Evolutionary conservation across 2,329 filamentous ascomycete genomes (phyloP).

Genomic region (Venturia carpophila): DNA sequence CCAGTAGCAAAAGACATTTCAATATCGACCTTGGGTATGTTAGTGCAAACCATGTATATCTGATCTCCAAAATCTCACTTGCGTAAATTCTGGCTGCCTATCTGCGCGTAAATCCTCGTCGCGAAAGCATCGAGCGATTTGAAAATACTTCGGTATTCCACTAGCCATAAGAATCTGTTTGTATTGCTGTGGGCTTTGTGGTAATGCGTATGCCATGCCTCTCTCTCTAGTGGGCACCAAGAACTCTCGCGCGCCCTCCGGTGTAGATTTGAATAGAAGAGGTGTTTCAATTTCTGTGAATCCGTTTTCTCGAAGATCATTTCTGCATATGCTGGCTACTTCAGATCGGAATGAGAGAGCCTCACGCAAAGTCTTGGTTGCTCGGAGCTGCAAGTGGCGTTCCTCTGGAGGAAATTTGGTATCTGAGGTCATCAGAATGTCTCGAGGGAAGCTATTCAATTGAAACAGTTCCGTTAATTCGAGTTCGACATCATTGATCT

Average conservation of each 20-base stretch:
- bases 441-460: conserved; percentile 65
- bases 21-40: conserved; percentile 61
- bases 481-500: conserved; percentile 47
- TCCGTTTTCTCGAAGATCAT: conserved; percentile 45
- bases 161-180: conserved; percentile 97
- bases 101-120: conserved; percentile 92
- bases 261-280: conserved; percentile 91
- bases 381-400: conserved; percentile 79
- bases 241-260: conserved; percentile 91
- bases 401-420: conserved; percentile 66
- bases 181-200: conserved; percentile 96
- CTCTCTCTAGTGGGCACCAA: conserved; percentile 74
- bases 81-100: conserved; percentile 92
- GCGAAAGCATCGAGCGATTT: conserved; percentile 89
- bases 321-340: conserved; percentile 45
- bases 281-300: conserved; percentile 87
- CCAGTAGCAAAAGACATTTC: conserved; percentile 83
- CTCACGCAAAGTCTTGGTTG: conserved; percentile 56
- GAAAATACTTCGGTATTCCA: conserved; percentile 74
- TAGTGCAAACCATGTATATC: conserved; percentile 3
- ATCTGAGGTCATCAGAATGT: conserved; percentile 68
- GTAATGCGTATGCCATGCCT: conserved; percentile 78
- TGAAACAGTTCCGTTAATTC: conserved; percentile 54
- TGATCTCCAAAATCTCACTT: conserved; percentile 44
- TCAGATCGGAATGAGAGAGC: conserved; percentile 64